These are phyloP conservation scores for Solanum hybrid DNA, from an alignment of 305 asterid species.

Conservation along the genomic window DNA sequence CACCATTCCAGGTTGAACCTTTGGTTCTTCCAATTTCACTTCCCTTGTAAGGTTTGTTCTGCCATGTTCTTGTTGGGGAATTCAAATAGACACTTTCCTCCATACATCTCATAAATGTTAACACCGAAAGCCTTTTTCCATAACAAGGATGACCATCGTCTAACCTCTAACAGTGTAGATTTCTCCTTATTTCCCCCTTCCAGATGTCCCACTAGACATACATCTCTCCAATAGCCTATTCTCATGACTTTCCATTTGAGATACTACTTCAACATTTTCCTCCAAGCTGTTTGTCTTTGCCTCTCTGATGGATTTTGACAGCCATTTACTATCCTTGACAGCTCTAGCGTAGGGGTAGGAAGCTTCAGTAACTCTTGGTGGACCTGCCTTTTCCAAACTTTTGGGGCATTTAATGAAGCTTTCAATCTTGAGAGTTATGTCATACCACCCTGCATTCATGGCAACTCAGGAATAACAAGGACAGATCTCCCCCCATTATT, in stretches of 20 bases:
- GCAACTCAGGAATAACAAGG: background rate
- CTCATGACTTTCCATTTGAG: background rate
- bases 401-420: background rate
- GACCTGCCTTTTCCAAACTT: no score
- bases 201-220: background rate
- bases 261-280: background rate
- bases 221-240: background rate
- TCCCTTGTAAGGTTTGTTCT: background rate
- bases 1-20: background rate
- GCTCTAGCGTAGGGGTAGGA: no score
- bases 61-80: background rate
- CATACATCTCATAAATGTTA: background rate
- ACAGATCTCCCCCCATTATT: background rate
- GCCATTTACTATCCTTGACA: background rate
- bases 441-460: background rate
- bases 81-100: background rate
- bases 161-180: background rate
- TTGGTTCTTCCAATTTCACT: background rate
- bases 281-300: background rate
- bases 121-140: background rate
- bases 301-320: background rate
- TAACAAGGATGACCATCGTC: background rate
- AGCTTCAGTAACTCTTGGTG: no score
- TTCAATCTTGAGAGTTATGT: background rate
- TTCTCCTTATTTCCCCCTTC: background rate